Percentiles rank a stretch among this genome's conserved stretches.
phyloP scores from a whole-genome alignment of 2,329 filamentous ascomycete genomes.

The Aureobasidium sp. region DNA sequence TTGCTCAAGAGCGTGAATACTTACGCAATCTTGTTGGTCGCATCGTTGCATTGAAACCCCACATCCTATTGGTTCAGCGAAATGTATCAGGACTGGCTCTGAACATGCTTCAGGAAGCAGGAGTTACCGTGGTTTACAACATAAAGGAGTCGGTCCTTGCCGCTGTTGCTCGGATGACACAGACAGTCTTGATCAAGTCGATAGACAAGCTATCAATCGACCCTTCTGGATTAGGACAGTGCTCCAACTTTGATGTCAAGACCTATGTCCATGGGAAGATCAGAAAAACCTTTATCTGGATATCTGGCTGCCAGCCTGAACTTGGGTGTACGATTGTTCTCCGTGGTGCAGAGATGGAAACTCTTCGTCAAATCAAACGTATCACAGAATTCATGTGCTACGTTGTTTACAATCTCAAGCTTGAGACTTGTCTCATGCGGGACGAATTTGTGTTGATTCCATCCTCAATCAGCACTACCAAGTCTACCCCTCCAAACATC shows the following conservation, averaged over 20 bases:
- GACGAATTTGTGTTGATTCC: slow-evolving; percentile 88
- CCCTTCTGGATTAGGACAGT: slow-evolving; percentile 68
- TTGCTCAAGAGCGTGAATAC: slow-evolving; percentile 93
- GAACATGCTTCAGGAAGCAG: slow-evolving; percentile 77
- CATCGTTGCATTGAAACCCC: slow-evolving; percentile 77
- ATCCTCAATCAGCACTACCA: slow-evolving; percentile 27
- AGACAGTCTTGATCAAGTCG: slow-evolving; percentile 87
- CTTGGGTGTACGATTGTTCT: slow-evolving; percentile 92
- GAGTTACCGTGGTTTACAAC: slow-evolving; percentile 91
- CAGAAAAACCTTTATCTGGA: slow-evolving; percentile 92
- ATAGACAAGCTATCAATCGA: slow-evolving; percentile 84
- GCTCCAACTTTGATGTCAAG: slow-evolving; percentile 86
- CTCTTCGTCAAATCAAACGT: slow-evolving; percentile 73
- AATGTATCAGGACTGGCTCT: slow-evolving; percentile 87
- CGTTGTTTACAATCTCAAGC: slow-evolving; percentile 93
- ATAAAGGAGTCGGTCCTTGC: slow-evolving; percentile 95
- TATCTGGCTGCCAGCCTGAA: slow-evolving; percentile 82
- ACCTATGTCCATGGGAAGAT: slow-evolving; percentile 80
- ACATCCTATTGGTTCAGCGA: slow-evolving; percentile 84
- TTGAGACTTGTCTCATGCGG: slow-evolving; percentile 88
- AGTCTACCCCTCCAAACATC: slow-evolving; percentile 3
- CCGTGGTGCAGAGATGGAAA: slow-evolving; percentile 66
- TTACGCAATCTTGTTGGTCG: slow-evolving; percentile 84
- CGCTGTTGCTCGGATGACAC: slow-evolving; percentile 85
- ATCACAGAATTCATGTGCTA: slow-evolving; percentile 99